Base-by-base conservation (phyloP, 495 filamentous ascomycete genomes). In the Penicillium psychrofluorescens region DNA sequence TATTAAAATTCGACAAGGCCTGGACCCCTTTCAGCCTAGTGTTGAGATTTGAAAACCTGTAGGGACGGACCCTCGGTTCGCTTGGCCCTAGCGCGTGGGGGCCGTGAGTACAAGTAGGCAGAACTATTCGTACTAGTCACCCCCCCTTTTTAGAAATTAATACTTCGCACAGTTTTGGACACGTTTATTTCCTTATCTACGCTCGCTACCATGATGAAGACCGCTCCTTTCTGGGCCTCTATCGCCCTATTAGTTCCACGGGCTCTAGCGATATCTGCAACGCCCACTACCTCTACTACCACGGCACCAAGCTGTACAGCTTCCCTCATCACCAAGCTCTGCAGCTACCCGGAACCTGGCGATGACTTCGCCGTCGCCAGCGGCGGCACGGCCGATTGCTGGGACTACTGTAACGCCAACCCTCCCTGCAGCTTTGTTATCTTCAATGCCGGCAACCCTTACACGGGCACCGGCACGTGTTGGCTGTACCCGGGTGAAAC, bases 371-470 rank as follows among this genome's bases (percentile, higher is more conserved):
- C 50, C 39, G 48, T 57, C 46, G 56, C 56, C 45, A 48, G 15
- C 35, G 41, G 40, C 35, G 15, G 55, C 32, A 49, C 14, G 33
- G 44, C 48, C 43, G 29, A 1, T 32, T 60, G 56, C 54, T 60
- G 54, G 54, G 50, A 60, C 44, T 60, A 60, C 50, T 60, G 56
- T 37, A 54, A 60, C 38, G 48, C 38, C 45, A 33, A 60, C 45
- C 50, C 50, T 48, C 56, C 56, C 32, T 60, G 56, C 46, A 44
- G 30, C 48, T 60, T 60, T 46, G 48, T 54, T 28, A 54, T 60
- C 45, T 60, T 54, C 42, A 2, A 9, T 44, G 36, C 47, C 31
- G 56, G 50, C 14, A 57, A 60, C 45, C 56, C 56, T 45, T 11
- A 35, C 38, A 15, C 27, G 4, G 56, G 53, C 46, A 44, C 40